phyloP scores from a whole-genome alignment of 2,329 filamentous ascomycete genomes.

The Fusarium mangiferae region DNA sequence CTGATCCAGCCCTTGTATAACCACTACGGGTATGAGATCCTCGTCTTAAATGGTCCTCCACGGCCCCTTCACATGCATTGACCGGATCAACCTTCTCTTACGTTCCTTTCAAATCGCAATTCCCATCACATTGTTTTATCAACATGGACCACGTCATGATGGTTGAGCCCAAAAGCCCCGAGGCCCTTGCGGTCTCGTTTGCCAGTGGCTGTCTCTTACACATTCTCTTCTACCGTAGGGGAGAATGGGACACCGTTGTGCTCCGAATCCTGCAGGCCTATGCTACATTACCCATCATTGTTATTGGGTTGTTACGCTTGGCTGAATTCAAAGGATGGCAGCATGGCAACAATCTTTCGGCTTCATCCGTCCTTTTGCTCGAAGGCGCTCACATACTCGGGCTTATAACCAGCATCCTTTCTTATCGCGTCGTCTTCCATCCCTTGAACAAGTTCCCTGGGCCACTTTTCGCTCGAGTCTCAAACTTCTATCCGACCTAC shows the following conservation, averaged over 20 bases:
- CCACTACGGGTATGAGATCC: not conserved
- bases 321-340: not conserved
- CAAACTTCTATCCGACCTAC: slow-evolving; percentile 39
- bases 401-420: slow-evolving; percentile 7
- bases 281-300: not conserved
- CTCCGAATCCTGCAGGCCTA: slow-evolving; percentile 17
- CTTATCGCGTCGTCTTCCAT: slow-evolving; percentile 35
- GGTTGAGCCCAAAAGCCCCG: not conserved
- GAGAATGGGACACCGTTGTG: slow-evolving; percentile 43
- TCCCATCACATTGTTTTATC: not conserved
- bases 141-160: not conserved
- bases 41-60: not conserved
- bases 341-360: not conserved
- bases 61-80: not conserved
- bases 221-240: slow-evolving; percentile 33
- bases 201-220: slow-evolving; percentile 23
- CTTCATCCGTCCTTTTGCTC: not conserved
- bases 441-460: slow-evolving; percentile 44
- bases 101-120: not conserved
- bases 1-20: not conserved
- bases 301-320: not conserved
- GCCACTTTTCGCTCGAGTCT: slow-evolving; percentile 42
- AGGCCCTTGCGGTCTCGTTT: not conserved
- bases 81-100: not conserved
- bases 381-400: not conserved